Evolutionary conservation across 2,329 filamentous ascomycete species (phyloP), one percentile per base, ranked within the genome.

Genomic region (Xylariaceae sp.): DNA sequence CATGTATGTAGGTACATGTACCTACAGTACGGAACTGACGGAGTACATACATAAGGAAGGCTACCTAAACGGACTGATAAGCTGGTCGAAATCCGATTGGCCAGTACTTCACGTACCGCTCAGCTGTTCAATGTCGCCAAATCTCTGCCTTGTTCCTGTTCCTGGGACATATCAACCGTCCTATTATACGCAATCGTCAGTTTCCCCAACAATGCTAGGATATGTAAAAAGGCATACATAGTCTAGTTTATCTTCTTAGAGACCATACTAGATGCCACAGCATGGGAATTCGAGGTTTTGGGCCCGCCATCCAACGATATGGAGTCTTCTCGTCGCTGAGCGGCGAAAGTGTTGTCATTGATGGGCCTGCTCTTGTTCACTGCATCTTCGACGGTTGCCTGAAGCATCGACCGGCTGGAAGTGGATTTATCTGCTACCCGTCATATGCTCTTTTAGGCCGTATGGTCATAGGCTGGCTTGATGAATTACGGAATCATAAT

Each of bases 351-450:
- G 73, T 82, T 19, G 79, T 84, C 44, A 84, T 96, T 53, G 92
- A 96, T 69, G 92, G 91, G 0, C 91, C 92, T 3, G 87, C 86
- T 2, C 75, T 96, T 21, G 89, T 91, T 1, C 89, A 93, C 70
- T 83, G 90, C 70, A 77, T 93, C 41, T 85, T 89, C 57, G 77
- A 85, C 48, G 73, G 84, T 18, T 81, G 86, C 53, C 74, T 84
- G 43, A 70, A 66, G 2, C 70, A 72, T 52, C 72, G 70, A 56
- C 65, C 71, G 23, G 55, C 57, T 18, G 67, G 71, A 19, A 72
- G 72, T 40, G 80, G 79, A 65, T 77, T 79, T 47, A 74, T 83
- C 40, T 77, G 82, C 12, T 77, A 82, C 26, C 85, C 88, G 4
- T 81, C 84, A 0, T 91, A 93, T 71, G 66, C 76, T 10, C 78